Conservation (phyloP, 1,284 basidiomycete species). For the Boletus semigastroideus region DNA sequence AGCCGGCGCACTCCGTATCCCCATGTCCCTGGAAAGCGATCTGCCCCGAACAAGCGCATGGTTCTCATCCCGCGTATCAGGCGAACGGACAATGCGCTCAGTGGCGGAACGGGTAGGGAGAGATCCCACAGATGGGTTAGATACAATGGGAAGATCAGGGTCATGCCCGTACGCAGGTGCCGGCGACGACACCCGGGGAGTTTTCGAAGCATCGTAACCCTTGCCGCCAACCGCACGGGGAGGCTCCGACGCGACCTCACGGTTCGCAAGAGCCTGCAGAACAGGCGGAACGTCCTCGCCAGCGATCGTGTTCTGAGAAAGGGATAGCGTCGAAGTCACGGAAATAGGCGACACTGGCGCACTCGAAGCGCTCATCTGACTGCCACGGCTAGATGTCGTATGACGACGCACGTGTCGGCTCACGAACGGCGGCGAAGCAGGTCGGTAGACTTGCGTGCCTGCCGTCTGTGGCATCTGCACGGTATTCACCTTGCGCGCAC, state of each 20-base stretch:
- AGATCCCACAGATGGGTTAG: slow-evolving; percentile 15
- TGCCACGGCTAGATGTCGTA: slow-evolving; percentile 32
- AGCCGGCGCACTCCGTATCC: slow-evolving; percentile 35
- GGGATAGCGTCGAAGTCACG: slow-evolving; percentile 23
- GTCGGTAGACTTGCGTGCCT: slow-evolving; percentile 19
- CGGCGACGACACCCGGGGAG: slow-evolving; percentile 27
- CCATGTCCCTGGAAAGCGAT: slow-evolving; percentile 31
- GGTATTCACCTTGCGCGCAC: slow-evolving; percentile 26
- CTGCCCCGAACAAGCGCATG: slow-evolving; percentile 30
- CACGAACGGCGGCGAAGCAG: slow-evolving; percentile 34
- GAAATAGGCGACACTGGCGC: slow-evolving; percentile 35
- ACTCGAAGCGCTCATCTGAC: slow-evolving; percentile 31
- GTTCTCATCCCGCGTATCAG: slow-evolving; percentile 31
- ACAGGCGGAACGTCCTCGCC: slow-evolving; percentile 17
- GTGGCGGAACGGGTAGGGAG: slow-evolving; percentile 32
- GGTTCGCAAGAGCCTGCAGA: slow-evolving; percentile 14
- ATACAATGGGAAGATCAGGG: slow-evolving; percentile 26
- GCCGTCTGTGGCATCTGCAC: slow-evolving; percentile 24
- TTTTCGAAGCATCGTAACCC: slow-evolving; percentile 22
- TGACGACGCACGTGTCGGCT: slow-evolving; percentile 34
- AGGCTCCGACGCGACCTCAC: slow-evolving; percentile 26
- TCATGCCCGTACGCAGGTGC: slow-evolving; percentile 28
- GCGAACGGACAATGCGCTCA: slow-evolving; percentile 30
- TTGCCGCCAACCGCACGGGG: slow-evolving; percentile 16
- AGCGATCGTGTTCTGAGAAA: slow-evolving; percentile 15